Base-by-base conservation (phyloP, 352 stramenopile genomes). In the Thraustochytrium sp. region DNA sequence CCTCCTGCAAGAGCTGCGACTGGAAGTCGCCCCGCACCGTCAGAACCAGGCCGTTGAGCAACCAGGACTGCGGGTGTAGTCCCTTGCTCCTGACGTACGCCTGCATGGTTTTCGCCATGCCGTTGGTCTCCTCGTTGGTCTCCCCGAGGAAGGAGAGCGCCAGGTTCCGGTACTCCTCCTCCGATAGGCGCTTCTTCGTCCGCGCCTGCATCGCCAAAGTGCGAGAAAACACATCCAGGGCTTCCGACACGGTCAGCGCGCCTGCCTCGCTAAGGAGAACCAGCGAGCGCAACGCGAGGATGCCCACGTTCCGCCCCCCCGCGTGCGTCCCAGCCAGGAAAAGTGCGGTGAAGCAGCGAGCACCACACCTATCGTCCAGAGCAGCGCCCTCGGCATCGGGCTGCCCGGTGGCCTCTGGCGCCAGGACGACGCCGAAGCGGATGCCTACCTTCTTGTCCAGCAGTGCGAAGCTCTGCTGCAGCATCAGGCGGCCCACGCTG, bases 31-130 rank as follows among this genome's bases (percentile, higher is more conserved):
- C 89, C 23, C 93, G 62, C 53, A 90, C 87, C 18, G 87, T 89
- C 42, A 89, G 88, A 2, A 96, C 54, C 42, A 96, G 88, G 42
- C 93, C 93, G 82, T 97, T 97, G 48, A 97, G 93, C 8, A 93
- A 84, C 42, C 90, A 90, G 8, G 86, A 94, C 31, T 90, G 87
- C 23, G 94, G 82, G 31, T 89, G 90, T 38, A 97, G 42, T 63
- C 94, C 90, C 86, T 95, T 95, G 38, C 87, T n/a, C 3, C 44
- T 29, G 2, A 5, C 36, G 31, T 36, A 61, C 1, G n/a, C 31
- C 36, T 46, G 13, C 68, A 80, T 80, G 21, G 16, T 11, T 11
- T 53, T 37, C 1, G 29, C 23, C 1, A 18, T 53, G 31, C 36
- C 23, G 29, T 16, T 72, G 0, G 59, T 72, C 26, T 49, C 34